Base-by-base conservation (phyloP, 1,139 yeast genomes). In the Keqinozyma sinolaborantium region DNA sequence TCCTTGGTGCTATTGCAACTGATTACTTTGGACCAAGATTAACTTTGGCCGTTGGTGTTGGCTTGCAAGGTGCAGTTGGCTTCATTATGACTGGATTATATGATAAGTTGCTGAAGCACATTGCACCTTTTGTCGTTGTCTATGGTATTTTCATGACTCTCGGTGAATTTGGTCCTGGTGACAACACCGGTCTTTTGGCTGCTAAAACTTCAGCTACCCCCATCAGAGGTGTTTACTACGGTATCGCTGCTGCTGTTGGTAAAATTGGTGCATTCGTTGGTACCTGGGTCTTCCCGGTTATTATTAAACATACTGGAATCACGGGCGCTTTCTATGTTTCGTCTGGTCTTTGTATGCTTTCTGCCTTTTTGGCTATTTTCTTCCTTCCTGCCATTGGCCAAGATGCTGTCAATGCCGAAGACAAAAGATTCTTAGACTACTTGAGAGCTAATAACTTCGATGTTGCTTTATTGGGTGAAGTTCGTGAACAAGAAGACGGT, bases 151-250 rank as follows among this genome's bases (percentile, higher is more conserved):
- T 88, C 58, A 64, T 78, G 52, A 69, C 95, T 5, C 68, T 86
- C 30, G 97, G 97, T 47, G 97, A 90, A 59, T 84, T 88, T 57
- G 95, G 96, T 16, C 90, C 95, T 11, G 97, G 97, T 61, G 87
- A 88, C 59, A 86, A 85, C 58, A 82, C 84, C 55, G 97, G 97
- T 45, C 64, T 84, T 37, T 68, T 90, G 40, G 95, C 96, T 16
- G 75, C 95, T 25, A 88, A 88, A 60, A 83, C 95, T 19, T 74
- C 82, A 31, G 84, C 96, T 26, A 83, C 96, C 11, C 79, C 95
- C 16, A 74, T 88, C 34, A 79, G 97, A 64, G 97, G 97, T 39
- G 85, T 83, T 49, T 85, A 84, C 60, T 90, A 90, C 55, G 94
- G 94, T 46, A 72, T 87, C 46, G 92, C 95, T 29, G 96, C 97